Evolutionary conservation across 257 asterid genomes (phyloP), one percentile per base, ranked within the genome.

Genomic region (Hygrophila difformis): DNA sequence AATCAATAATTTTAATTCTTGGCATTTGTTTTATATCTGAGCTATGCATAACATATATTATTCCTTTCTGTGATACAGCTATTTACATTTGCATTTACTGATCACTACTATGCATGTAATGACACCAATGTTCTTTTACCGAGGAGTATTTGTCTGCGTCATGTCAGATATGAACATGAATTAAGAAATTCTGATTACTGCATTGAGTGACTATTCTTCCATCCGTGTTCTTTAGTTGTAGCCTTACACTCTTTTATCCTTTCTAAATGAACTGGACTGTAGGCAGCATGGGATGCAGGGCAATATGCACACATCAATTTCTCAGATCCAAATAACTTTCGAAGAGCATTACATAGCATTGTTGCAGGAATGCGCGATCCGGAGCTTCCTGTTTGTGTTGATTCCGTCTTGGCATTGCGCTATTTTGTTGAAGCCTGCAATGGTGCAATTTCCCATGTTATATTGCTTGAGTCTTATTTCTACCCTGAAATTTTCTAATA

Each of bases 211-310:
- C 1, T 26, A 3, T 26, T 26, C 31, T 26, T 26, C 31, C 8
- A 26, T 26, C 31, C 8, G 31, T 18, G 41, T 22, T 24, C 54
- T 15, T 36, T 44, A 51, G 21, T 47, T 37, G 44, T 56, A 39
- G 49, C 50, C 46, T 46, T 53, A 23, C 35, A 40, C 23, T 46
- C 19, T 54, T 24, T 53, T 13, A 36, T 57, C 56, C 14, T 40
- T 38, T 35, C 45, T 38, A 45, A 47, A 47, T 49, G 33, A 53
- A 42, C 51, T 44, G 54, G 66, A 36, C 42, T 58, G 44, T 63
- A 91, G 99, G 99, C 99, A 18, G 97, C 99, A 21, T 91, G 99
- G 99, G 99, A 86, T 76, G 94, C 99, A 12, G 99, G 99, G 54
- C 97, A 91, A 70, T 91, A 91, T 66, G 99, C 99, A 29, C 93